Evolutionary conservation across 257 asterid species (phyloP), one percentile per base, ranked within the genome.

Genomic region (Rauvolfia tetraphylla): DNA sequence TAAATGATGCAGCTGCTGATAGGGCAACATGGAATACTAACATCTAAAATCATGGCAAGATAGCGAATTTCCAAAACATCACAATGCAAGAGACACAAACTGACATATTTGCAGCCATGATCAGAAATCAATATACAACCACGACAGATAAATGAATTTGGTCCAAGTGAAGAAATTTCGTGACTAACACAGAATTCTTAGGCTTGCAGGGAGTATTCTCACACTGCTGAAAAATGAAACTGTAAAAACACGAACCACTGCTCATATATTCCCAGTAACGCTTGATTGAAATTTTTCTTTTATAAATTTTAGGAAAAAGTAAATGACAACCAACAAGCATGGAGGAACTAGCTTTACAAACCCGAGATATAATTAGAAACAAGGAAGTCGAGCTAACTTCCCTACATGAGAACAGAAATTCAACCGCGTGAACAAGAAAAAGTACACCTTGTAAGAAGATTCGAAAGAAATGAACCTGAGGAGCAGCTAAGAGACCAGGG

Each of bases 401-500:
- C 51, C 5, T 18, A 67, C 18, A 39, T 17, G 49, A 67, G 49
- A 67, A 67, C 18, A 5, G 42, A 38, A 67, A 67, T 3, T 67
- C 49, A 67, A 67, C 49, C 12, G 7, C 31, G 1, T 7, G 38
- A 36, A 66, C 23, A 61, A 61, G 68, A 31, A 27, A 12, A 4
- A 61, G 7, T 8, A 33, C n/a, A 51, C 46, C 10, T 8, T 36
- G 44, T 42, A 27, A n/a, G 8, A 44, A 6, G 11, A 75, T 6
- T 27, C 7, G 65, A 48, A 46, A 34, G 34, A 27, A 54, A 18
- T 5, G 75, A 79, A 93, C 98, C 97, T 90, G 98, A 17, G 98
- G 94, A 82, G 97, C 87, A 84, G 97, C 97, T 89, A 93, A 76
- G 68, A 93, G 90, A 71, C 94, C 98, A 27, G 97, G 97, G 74